Base-by-base conservation (phyloP, 768 basidiomycete genomes). In the Wakefieldia striispora region DNA sequence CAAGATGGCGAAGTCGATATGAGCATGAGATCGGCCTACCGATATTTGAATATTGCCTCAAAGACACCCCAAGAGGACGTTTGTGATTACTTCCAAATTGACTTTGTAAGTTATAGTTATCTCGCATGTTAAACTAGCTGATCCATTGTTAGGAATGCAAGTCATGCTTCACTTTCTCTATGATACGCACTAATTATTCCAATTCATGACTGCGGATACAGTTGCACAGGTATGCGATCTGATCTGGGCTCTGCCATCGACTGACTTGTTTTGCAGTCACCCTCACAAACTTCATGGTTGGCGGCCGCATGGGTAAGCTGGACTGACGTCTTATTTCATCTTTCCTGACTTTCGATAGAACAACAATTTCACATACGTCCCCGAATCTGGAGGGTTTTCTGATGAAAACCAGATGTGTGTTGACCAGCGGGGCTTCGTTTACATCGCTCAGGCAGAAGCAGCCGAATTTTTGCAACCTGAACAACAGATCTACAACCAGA, bases 391-490 rank as follows among this genome's bases (percentile, higher is more conserved):
- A 35, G 84, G 83, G 1, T 86, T 82, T 58, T 80, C 83, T 1
- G 71, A 73, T 26, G 70, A 70, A 17, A 82, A 84, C 51, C 62
- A 70, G 24, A 67, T 87, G 56, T 75, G 71, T 11, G 72, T 81
- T 39, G 85, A 88, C 56, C 81, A 76, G 51, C 76, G 82, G n/a
- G 84, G 85, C 3, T 86, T 82, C 72, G 80, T 75, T 47, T 67
- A 74, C 23, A 61, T 84, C 33, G 73, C 82, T 16, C 78, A 79
- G 50, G 71, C 70, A 2, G 85, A 87, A 58, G 85, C 83, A 1
- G 63, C 69, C 0, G 71, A 70, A 38, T 87, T 84, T 60, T 57
- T 87, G 17, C 62, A 70, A 17, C 55, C 72, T 3, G 47, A 59
- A 9, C 82, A 86, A 45, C 46, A 77, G 11, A 64, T 73, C 21